Percentiles rank a stretch among this genome's conserved stretches.
Conservation (phyloP, 345 rosid species). For the Acer negundo region DNA sequence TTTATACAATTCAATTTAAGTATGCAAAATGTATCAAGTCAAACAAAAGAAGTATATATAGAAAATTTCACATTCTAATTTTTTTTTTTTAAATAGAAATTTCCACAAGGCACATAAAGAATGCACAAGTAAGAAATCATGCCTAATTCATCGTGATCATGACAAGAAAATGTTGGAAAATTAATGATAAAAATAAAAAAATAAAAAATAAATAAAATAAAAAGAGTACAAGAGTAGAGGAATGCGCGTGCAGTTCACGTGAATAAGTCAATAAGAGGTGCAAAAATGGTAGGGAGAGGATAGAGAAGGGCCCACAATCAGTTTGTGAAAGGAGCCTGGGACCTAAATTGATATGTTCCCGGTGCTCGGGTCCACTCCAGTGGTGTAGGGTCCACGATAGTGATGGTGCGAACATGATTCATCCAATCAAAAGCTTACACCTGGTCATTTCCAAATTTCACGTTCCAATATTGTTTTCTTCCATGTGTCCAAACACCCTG, state of each 20-base stretch:
- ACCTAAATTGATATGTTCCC: constrained; percentile 34
- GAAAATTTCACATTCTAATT: too few relatives aligned
- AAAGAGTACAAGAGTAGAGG: neutral
- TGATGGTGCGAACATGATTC: neutral
- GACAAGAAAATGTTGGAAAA: constrained; percentile 19
- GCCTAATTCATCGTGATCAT: constrained; percentile 4
- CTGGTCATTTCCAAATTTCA: neutral
- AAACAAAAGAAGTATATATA: too few relatives aligned
- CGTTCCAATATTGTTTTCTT: neutral
- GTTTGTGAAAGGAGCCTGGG: constrained; percentile 32
- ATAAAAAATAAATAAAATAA: too few relatives aligned
- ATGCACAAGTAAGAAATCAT: neutral
- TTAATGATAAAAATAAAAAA: neutral
- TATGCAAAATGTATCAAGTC: too few relatives aligned
- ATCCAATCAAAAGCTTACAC: neutral
- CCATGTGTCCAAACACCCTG: neutral
- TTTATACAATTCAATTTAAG: too few relatives aligned
- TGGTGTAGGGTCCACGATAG: constrained; percentile 21
- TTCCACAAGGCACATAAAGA: neutral
- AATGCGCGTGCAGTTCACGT: constrained; percentile 5
- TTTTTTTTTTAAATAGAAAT: neutral
- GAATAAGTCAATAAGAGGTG: neutral
- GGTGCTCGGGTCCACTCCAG: constrained; percentile 20
- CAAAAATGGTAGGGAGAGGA: too few relatives aligned
- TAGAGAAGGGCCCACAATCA: constrained; percentile 12